These are phyloP conservation scores for Trichoderma endophyticum DNA, from an alignment of 2,329 filamentous ascomycete species.

Conservation along the genomic window DNA sequence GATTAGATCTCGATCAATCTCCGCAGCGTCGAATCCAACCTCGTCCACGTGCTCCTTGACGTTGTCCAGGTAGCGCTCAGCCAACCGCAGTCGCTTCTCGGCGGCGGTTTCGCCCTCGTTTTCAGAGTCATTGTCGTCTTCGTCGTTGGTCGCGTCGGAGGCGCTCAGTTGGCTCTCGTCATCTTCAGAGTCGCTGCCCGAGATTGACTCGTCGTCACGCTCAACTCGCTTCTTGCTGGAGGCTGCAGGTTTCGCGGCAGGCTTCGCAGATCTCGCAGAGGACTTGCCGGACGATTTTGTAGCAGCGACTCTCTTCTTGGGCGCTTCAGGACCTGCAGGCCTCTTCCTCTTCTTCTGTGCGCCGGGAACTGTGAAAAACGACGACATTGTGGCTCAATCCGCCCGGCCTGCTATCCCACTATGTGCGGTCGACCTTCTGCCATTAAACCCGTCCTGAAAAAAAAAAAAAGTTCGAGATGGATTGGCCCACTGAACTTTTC, in stretches of 20 bases:
- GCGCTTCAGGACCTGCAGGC: constrained; percentile 48
- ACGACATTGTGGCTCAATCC: constrained; percentile 65
- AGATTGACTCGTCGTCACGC: constrained; percentile 79
- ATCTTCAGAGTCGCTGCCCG: constrained; percentile 74
- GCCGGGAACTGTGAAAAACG: constrained; percentile 88
- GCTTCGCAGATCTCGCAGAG: constrained; percentile 33
- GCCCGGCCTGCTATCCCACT: constrained; percentile 23
- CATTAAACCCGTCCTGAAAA: constrained; percentile 23
- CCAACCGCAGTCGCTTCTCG: constrained; percentile 79
- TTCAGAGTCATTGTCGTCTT: constrained; percentile 53
- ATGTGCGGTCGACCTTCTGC: constrained; percentile 29
- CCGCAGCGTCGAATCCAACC: constrained; percentile 83
- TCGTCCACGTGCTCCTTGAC: constrained; percentile 80
- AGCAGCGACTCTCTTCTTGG: constrained; percentile 58
- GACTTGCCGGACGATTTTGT: constrained; percentile 43
- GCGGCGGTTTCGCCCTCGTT: constrained; percentile 83
- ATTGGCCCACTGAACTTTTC: constrained; percentile 28
- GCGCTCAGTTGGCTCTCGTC: constrained; percentile 46
- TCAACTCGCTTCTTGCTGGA: constrained; percentile 47
- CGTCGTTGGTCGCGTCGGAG: constrained; percentile 45
- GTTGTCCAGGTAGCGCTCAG: constrained; percentile 90
- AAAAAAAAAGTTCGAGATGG: constrained; percentile 41
- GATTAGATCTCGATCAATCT: constrained; percentile 89
- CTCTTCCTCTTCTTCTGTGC: constrained; percentile 71
- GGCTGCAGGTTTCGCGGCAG: constrained; percentile 36